Evolutionary conservation across 2,329 filamentous ascomycete genomes (phyloP), one percentile per base, ranked within the genome.

Genomic region (Orbilia quercus): DNA sequence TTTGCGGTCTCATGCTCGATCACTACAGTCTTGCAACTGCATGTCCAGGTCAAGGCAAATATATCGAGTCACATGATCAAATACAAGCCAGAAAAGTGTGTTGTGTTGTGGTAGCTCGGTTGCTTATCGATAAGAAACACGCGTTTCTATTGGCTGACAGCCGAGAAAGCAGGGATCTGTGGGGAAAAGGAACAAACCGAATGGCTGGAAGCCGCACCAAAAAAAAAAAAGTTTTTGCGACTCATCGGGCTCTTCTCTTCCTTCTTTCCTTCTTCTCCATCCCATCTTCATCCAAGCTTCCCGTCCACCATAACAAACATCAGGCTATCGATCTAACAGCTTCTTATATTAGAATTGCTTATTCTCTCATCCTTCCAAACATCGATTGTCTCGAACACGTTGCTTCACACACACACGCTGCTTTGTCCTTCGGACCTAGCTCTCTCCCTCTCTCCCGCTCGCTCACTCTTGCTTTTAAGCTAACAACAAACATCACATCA

Each of bases 191-290:
- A 18, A 50, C 47, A 70, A 72, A 65, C 44, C 23, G 44, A 47
- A 72, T 65, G 59, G 66, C 66, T 53, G 58, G 23, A 31, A 40
- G 36, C 36, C 47, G 42, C 31, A 55, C 36, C 48, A 53, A 58
- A 71, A 70, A 71, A 71, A 70, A 71, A 65, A 72, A 72, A 55
- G 51, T 59, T 71, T 67, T 60, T 72, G 67, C 66, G 67, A 72
- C 67, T 72, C 67, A 72, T 72, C 67, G 16, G 40, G 28, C 18
- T 31, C 23, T 31, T 47, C 48, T 14, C 31, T 36, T 18, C 14
- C 25, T 22, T 47, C 36, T 42, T 22, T 25, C 28, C 22, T 25
- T 22, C 25, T 36, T n/a, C n/a, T 22, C 34, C 54, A 31, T 45
- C 31, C 20, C 53, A 31, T 51, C 12, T 38, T 45, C 18, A 42